Evolutionary conservation across 208 protist genomes (phyloP), one percentile per base, ranked within the genome.

Genomic region (Wallacemonas sp.): DNA sequence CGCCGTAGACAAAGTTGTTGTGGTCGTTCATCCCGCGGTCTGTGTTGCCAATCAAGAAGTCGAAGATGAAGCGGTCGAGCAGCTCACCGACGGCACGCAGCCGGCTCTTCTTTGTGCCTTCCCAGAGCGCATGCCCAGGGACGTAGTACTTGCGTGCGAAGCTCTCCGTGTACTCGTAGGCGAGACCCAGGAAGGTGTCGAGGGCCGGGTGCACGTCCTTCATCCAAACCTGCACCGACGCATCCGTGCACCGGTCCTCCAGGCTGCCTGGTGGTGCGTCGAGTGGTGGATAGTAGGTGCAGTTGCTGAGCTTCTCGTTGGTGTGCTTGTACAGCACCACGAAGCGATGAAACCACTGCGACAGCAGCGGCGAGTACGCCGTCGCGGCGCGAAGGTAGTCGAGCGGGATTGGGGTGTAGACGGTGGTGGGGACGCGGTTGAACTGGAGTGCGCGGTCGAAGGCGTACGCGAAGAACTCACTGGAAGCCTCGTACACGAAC

Each of bases 1-100:
- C 88, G 49, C 88, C 88, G 67, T 92, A 94, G 23, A 87, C 88
- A 63, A 92, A 94, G 75, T 94, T 94, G 65, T 94, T 94, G 72
- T 94, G 84, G 49, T 90, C 67, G 70, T 92, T 88, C 72, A 89
- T 86, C 21, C 88, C 88, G 11, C 88, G 72, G 64, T 94, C 88
- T 6, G 78, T 79, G 72, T 94, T 94, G 17, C 83, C 85, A 43
- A 92, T 92, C 8, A 94, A 38, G 41, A 94, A 94, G 74, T 94
- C 88, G 49, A 92, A 94, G 57, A 94, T 87, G 63, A 84, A 83
- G 54, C 88, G 83, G 65, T 92, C 88, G 6, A 74, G 69, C 27
- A 94, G 32, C 63, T 94, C 85, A 38, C 85, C 85, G 46, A 92
- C 73, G 34, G 85, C 82, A 17, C 85, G 84, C 61, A 90, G 70